Base-by-base conservation (phyloP, 1,284 basidiomycete genomes). In the Apiotrichum akiyoshidainum region DNA sequence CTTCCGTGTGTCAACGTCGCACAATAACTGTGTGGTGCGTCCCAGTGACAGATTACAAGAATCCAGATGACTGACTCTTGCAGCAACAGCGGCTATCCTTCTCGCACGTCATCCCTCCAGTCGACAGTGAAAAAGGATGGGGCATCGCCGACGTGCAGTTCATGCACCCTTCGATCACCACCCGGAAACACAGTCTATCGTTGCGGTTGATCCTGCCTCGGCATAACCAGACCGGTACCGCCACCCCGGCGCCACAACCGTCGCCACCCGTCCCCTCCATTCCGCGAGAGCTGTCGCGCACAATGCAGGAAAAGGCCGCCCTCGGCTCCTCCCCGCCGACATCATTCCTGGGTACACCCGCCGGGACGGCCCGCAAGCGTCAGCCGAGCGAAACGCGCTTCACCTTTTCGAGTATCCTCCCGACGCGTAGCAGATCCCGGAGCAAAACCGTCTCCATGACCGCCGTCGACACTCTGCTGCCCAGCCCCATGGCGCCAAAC, bases 131-230 rank as follows among this genome's bases (percentile, higher is more conserved):
- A 11, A 37, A 45, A 6, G 48, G 49, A 5, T 59, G 59, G 57
- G 17, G 49, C 16, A 52, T 58, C 14, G 37, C 56, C 35, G 61
- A 61, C n/a, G 46, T 65, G 14, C 64, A 65, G 52, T 54, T 52
- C 16, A 19, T 65, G 13, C 64, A 63, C 54, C 41, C 52, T 7
- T 63, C 61, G 8, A 48, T 65, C 2, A 22, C 54, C 5, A 41
- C 47, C 14, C 46, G 61, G 9, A 35, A 22, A 26, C 55, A 59
- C 39, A 41, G 45, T 10, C 35, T 63, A 12, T 60, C 54, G 5
- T 46, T 63, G 22, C 40, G 52, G 45, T 46, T 61, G 17, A 46
- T 44, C 31, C 16, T 39, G 46, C 31, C 52, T 41, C 12, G 17
- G 26, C 5, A 16, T 33, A 54, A 19, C 33, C 26, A 17, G 45